Evolutionary conservation across 208 protist species (phyloP).

Genomic region (Blastocrithidia nonstop): DNA sequence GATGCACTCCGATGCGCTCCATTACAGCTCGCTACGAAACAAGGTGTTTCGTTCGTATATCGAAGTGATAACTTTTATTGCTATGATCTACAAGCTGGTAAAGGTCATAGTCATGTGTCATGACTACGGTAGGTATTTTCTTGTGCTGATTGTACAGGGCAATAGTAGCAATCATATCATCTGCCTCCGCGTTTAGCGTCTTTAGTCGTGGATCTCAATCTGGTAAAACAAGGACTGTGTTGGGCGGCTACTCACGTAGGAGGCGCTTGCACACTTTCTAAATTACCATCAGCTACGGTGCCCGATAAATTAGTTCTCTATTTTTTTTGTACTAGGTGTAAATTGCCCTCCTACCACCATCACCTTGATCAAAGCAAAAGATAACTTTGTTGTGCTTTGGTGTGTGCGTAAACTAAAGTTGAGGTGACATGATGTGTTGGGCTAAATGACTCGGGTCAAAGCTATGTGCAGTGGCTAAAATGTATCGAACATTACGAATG

Average conservation of each 20-base stretch:
- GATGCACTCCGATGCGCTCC: slow-evolving; percentile 63
- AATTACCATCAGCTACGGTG: slow-evolving; percentile 45
- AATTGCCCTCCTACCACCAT: slow-evolving; percentile 62
- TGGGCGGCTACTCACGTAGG: slow-evolving; percentile 50
- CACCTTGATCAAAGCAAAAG: slow-evolving; percentile 81
- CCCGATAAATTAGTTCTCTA: slow-evolving; percentile 14
- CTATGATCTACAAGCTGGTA: slow-evolving; percentile 78
- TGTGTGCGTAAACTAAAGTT: slow-evolving; percentile 73
- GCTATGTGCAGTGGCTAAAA: slow-evolving; percentile 67
- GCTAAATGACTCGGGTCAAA: slow-evolving; percentile 74
- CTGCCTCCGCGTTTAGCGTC: slow-evolving; percentile 69
- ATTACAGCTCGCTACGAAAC: slow-evolving; percentile 71
- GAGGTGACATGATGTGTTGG: slow-evolving; percentile 74
- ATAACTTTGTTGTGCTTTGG: slow-evolving; percentile 79
- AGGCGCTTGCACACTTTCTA: slow-evolving; percentile 70
- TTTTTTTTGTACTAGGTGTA: slow-evolving; percentile 75
- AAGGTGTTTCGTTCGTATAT: slow-evolving; percentile 78
- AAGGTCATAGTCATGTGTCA: slow-evolving; percentile 83
- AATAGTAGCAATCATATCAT: slow-evolving; percentile 82
- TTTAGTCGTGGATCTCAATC: slow-evolving; percentile 51
- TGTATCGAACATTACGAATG: slow-evolving; percentile 63
- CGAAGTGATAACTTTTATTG: slow-evolving; percentile 61
- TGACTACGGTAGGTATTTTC: slow-evolving; percentile 65
- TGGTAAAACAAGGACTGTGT: slow-evolving; percentile 54
- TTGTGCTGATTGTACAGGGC: slow-evolving; percentile 51